These are phyloP conservation scores for Entomortierella chlamydospora DNA, from an alignment of 192 early-diverging fungal species.

Conservation along the genomic window DNA sequence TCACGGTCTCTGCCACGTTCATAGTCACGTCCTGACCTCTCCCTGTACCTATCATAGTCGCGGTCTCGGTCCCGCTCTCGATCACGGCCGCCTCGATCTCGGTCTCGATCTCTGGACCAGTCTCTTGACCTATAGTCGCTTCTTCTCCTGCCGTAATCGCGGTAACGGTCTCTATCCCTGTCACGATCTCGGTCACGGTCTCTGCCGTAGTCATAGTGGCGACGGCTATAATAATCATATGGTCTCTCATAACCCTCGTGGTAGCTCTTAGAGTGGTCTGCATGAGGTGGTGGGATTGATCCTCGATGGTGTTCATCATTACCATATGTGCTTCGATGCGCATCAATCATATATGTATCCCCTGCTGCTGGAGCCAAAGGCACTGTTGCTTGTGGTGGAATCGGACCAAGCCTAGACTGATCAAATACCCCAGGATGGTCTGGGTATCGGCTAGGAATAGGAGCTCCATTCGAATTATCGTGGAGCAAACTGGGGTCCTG, in stretches of 20 bases:
- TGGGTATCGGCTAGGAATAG: neutral
- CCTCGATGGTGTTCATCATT: constrained; percentile 17
- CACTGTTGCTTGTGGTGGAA: constrained; percentile 4
- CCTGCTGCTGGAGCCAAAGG: neutral
- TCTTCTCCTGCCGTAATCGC: constrained; percentile 31
- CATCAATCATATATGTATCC: constrained; percentile 6
- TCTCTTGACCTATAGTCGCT: constrained; percentile 34
- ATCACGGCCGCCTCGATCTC: constrained; percentile 27
- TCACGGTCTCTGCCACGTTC: constrained; percentile 24
- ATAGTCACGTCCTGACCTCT: constrained; percentile 38
- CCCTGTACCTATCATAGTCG: constrained; percentile 41
- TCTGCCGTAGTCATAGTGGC: constrained; percentile 33
- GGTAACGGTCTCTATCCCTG: constrained; percentile 33
- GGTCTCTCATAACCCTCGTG: constrained; percentile 13
- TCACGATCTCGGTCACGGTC: constrained; percentile 40
- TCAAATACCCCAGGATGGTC: constrained; percentile 3
- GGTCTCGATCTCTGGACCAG: constrained; percentile 42
- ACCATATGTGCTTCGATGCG: constrained; percentile 7
- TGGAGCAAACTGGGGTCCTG: neutral
- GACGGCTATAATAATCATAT: constrained; percentile 34
- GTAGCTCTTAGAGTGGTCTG: constrained; percentile 21
- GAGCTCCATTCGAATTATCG: constrained; percentile 1
- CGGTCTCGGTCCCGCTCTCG: constrained; percentile 34
- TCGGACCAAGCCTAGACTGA: constrained; percentile 3
- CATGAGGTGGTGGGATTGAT: neutral